These are phyloP conservation scores for Porcisia deanei DNA, from an alignment of 208 protist genomes.

Conservation along the genomic window DNA sequence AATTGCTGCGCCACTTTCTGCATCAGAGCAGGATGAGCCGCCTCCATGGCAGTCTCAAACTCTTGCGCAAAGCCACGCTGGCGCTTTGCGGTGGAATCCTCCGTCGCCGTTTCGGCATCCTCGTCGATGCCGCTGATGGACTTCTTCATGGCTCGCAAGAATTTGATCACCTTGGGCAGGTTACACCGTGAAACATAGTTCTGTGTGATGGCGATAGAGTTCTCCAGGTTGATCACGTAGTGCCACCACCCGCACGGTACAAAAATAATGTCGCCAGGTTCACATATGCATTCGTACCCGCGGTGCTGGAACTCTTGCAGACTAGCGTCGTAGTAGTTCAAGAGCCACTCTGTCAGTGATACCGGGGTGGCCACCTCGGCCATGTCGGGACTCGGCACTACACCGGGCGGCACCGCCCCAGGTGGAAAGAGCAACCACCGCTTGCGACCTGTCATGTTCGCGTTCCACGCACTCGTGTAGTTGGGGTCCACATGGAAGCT, in stretches of 20 bases:
- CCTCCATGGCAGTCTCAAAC: slow-evolving; percentile 65
- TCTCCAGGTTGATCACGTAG: slow-evolving; percentile 88
- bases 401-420: slow-evolving; percentile 61
- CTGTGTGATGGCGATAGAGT: slow-evolving; percentile 88
- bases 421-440: slow-evolving; percentile 91
- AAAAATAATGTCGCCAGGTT: slow-evolving; percentile 91
- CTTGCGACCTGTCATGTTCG: slow-evolving; percentile 87
- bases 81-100: slow-evolving; percentile 43
- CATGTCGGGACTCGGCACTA: slow-evolving; percentile 81
- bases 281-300: slow-evolving; percentile 85
- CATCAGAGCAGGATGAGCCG: slow-evolving; percentile 61
- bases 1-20: slow-evolving; percentile 51
- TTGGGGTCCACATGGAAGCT: slow-evolving; percentile 92
- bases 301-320: slow-evolving; percentile 58
- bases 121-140: slow-evolving; percentile 90
- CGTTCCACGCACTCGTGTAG: slow-evolving; percentile 90
- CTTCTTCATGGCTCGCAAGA: slow-evolving; percentile 76
- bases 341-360: slow-evolving; percentile 89
- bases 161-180: slow-evolving; percentile 78
- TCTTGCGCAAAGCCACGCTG: slow-evolving; percentile 60
- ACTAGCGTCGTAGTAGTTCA: slow-evolving; percentile 85
- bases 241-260: slow-evolving; percentile 93
- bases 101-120: slow-evolving; percentile 58
- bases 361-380: slow-evolving; percentile 85
- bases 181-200: slow-evolving; percentile 89